phyloP scores from a whole-genome alignment of 2,329 filamentous ascomycete genomes.

The Colletotrichum neosansevieriae region DNA sequence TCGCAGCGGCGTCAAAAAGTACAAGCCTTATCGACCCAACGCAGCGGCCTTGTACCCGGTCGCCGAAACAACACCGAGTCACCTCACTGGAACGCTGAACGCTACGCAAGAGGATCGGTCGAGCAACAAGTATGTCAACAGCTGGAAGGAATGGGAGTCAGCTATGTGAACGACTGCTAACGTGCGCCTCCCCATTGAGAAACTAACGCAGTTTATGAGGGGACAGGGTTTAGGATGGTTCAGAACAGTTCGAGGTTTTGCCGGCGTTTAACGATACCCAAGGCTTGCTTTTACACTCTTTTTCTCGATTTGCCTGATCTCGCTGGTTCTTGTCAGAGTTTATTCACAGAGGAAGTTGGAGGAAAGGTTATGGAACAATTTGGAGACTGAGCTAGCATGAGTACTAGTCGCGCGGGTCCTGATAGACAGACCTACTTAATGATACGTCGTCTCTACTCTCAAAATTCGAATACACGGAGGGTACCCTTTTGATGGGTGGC shows the following conservation, averaged over 20 bases:
- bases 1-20: slow-evolving; percentile 33
- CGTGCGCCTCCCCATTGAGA: background rate
- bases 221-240: background rate
- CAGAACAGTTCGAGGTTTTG: background rate
- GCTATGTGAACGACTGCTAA: slow-evolving; percentile 11
- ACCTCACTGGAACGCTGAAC: slow-evolving; percentile 33
- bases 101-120: slow-evolving; percentile 19
- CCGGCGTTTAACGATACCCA: slow-evolving; percentile 37
- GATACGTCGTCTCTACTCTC: slow-evolving; percentile 3
- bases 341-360: slow-evolving; percentile 1
- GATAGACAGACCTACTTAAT: slow-evolving; percentile 30
- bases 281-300: slow-evolving; percentile 17
- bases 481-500: background rate
- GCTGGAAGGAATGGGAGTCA: slow-evolving; percentile 32
- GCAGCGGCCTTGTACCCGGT: slow-evolving; percentile 20
- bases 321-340: slow-evolving; percentile 25
- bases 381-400: slow-evolving; percentile 19
- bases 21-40: slow-evolving; percentile 35
- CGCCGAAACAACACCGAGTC: slow-evolving; percentile 22
- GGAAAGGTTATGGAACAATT: background rate
- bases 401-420: background rate
- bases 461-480: background rate
- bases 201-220: background rate
- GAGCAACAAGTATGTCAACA: slow-evolving; percentile 24
- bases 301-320: slow-evolving; percentile 11